Percentiles rank a stretch among this genome's conserved stretches.
Conservation (phyloP, 805 yeast genomes). For the Metschnikowia reukaufii region DNA sequence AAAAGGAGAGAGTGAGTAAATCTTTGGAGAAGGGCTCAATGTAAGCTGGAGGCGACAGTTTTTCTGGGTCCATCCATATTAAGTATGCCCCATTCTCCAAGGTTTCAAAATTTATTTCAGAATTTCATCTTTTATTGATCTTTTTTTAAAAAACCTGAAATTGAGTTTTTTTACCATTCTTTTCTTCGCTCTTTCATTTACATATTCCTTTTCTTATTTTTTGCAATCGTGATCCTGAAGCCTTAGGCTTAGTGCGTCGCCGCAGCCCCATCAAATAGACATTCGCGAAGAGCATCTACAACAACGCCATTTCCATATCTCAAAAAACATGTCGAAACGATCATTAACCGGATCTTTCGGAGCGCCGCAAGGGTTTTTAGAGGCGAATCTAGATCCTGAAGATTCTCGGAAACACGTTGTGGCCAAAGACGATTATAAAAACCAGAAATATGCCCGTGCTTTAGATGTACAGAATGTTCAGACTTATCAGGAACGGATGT, state of each 20-base stretch:
- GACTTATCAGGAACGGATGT: constrained; percentile 20
- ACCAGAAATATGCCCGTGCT: constrained; percentile 31
- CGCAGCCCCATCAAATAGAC: neutral
- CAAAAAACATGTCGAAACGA: constrained; percentile 17
- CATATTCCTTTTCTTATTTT: neutral
- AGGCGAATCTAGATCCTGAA: neutral
- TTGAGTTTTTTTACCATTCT: too few relatives aligned
- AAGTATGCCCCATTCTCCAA: too few relatives aligned
- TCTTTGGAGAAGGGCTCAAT: too few relatives aligned
- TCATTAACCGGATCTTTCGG: constrained; percentile 40
- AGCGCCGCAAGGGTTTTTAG: constrained; percentile 26
- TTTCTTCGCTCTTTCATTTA: neutral
- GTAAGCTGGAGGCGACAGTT: too few relatives aligned
- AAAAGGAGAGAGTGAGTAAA: too few relatives aligned
- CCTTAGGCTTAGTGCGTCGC: neutral
- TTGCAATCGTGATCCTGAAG: neutral
- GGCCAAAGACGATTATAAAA: constrained; percentile 44
- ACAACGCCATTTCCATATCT: neutral
- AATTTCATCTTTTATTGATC: too few relatives aligned
- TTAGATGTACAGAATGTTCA: constrained; percentile 22
- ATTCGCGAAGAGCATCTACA: constrained; percentile 2
- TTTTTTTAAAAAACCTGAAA: too few relatives aligned
- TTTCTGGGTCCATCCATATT: too few relatives aligned
- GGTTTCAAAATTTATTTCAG: too few relatives aligned
- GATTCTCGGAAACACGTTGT: constrained; percentile 13